Evolutionary conservation across 176 grass and related monocot genomes (phyloP).

Genomic region (Phoenix dactylifera): DNA sequence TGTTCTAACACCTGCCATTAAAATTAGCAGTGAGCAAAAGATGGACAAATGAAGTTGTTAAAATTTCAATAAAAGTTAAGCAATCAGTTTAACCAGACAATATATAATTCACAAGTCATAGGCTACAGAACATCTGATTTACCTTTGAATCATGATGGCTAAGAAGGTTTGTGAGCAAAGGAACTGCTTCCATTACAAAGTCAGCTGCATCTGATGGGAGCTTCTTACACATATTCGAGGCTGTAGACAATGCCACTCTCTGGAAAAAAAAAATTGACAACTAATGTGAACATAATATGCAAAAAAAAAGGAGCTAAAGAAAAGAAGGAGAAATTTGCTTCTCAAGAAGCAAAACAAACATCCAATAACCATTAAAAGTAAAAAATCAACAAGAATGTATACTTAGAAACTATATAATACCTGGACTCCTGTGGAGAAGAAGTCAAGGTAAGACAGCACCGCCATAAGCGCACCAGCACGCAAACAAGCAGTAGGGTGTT

Average conservation of each 20-base stretch:
- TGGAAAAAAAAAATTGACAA: conserved; percentile 23
- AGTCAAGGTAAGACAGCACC: conserved; percentile 91
- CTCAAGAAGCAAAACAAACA: background rate
- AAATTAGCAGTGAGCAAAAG: background rate
- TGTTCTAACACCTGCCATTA: conserved; percentile 58
- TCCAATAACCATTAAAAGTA: background rate
- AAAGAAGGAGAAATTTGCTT: too few species aligned
- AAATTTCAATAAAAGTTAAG: background rate
- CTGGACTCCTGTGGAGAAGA: conserved; percentile 95
- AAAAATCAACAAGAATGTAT: conserved; percentile 1
- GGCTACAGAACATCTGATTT: conserved; percentile 4
- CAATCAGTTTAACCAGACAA: background rate
- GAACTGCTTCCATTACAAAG: conserved; percentile 91
- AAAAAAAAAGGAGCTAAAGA: background rate
- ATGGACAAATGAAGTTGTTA: too few species aligned
- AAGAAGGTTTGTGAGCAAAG: conserved; percentile 81
- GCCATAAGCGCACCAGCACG: conserved; percentile 94
- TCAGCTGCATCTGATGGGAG: conserved; percentile 87
- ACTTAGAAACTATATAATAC: conserved; percentile 15
- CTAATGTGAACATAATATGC: conserved; percentile 5
- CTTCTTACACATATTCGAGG: conserved; percentile 92
- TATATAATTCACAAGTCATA: background rate
- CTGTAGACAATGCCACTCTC: conserved; percentile 88
- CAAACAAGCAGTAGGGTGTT: conserved; percentile 89
- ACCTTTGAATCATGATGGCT: conserved; percentile 87